A percentile compares a stretch with the other conserved stretches of the same genome.
Conservation (phyloP, 805 yeast species). For the Sugiyamaella marilandica region DNA sequence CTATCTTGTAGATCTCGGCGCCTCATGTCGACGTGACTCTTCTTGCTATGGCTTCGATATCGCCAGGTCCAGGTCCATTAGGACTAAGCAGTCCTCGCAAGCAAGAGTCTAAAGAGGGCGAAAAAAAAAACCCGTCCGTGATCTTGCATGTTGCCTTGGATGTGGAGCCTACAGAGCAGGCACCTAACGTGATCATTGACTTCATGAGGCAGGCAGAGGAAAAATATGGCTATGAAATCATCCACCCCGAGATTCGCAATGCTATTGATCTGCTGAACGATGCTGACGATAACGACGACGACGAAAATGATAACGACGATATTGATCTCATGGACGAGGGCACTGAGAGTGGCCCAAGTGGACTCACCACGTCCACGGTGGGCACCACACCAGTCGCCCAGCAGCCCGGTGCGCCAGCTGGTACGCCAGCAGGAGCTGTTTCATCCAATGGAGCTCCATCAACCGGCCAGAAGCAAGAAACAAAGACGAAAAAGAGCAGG, state of each 20-base stretch:
- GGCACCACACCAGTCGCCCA: constrained; percentile 4
- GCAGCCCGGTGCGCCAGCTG: constrained; percentile 3
- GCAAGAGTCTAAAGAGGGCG: background rate
- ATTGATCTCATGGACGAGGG: constrained; percentile 26
- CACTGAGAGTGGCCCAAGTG: background rate
- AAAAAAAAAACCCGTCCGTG: constrained; percentile 10
- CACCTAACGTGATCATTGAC: constrained; percentile 52
- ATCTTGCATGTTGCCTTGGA: constrained; percentile 17
- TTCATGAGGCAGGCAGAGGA: constrained; percentile 73
- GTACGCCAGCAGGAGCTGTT: constrained; percentile 2
- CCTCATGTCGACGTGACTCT: background rate
- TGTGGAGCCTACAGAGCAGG: constrained; percentile 16
- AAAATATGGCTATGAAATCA: constrained; percentile 71
- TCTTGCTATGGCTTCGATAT: background rate
- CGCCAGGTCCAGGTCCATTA: constrained; percentile 1
- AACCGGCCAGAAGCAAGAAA: constrained; percentile 18
- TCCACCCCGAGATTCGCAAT: constrained; percentile 62
- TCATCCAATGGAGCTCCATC: background rate
- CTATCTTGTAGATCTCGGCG: background rate
- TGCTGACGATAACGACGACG: constrained; percentile 44
- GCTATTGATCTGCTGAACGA: constrained; percentile 45
- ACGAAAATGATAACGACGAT: constrained; percentile 36
- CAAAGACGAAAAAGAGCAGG: constrained; percentile 49
- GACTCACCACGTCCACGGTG: constrained; percentile 4
- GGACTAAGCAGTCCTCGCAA: constrained; percentile 8